Percentiles rank a stretch among this genome's conserved stretches.
These are phyloP conservation scores for Chaetomiaceae sp. DNA, from an alignment of 2,329 filamentous ascomycete species.

Conservation along the genomic window DNA sequence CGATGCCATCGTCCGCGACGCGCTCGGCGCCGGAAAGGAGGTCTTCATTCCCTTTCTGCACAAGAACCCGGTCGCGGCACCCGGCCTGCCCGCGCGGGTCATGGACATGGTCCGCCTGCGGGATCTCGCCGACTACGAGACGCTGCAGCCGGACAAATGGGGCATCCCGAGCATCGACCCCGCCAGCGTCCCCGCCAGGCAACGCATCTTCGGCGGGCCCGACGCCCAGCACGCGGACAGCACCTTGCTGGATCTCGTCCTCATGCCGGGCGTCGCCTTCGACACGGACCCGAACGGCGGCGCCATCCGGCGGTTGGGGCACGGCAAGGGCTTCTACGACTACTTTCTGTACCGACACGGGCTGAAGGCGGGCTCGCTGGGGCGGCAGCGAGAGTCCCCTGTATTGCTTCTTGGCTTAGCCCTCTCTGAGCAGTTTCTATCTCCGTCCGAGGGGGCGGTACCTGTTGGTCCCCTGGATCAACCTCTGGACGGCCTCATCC, in stretches of 20 bases:
- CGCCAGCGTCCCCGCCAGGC: conserved; percentile 57
- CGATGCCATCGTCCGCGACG: conserved; percentile 71
- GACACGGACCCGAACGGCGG: conserved; percentile 52
- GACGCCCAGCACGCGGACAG: conserved; percentile 39
- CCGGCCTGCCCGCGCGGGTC: conserved; percentile 54
- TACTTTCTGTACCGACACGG: conserved; percentile 75
- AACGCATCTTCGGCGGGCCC: conserved; percentile 65
- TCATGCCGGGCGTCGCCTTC: conserved; percentile 92
- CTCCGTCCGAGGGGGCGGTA: conserved; percentile 54
- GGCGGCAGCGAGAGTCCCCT: conserved; percentile 32
- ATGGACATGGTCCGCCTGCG: conserved; percentile 93
- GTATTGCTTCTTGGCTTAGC: conserved; percentile 67
- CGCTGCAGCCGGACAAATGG: conserved; percentile 75
- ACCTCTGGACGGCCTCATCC: conserved; percentile 68
- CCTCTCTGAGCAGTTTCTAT: conserved; percentile 77
- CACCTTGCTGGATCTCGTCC: conserved; percentile 68
- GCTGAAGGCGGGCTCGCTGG: conserved; percentile 35
- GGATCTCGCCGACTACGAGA: conserved; percentile 69
- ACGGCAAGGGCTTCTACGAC: conserved; percentile 97
- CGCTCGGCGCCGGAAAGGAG: conserved; percentile 67
- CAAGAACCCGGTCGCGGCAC: conserved; percentile 43
- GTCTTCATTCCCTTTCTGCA: conserved; percentile 92
- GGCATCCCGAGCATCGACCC: conserved; percentile 81
- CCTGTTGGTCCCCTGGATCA: conserved; percentile 73
- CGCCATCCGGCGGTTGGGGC: conserved; percentile 69